These are phyloP conservation scores for Sonneratia caseolaris DNA, from an alignment of 345 rosid genomes.

Conservation along the genomic window DNA sequence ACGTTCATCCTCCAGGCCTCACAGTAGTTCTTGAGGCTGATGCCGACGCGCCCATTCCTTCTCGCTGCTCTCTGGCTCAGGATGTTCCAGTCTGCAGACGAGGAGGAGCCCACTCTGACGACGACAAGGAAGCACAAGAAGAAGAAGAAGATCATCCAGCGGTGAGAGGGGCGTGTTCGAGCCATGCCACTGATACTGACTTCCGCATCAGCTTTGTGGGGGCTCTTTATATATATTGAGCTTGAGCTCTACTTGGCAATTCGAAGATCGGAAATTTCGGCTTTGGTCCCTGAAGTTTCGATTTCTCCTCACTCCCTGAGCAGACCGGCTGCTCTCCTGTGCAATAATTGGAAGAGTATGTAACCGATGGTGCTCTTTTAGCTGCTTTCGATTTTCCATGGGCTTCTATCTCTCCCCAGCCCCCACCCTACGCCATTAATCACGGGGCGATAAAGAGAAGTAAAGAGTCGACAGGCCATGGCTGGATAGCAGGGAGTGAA, in stretches of 20 bases:
- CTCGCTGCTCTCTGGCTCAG: not conserved
- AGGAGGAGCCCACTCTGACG: not conserved
- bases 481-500: too few relatives aligned
- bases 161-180: not conserved
- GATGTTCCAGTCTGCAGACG: conserved; percentile 16
- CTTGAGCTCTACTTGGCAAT: not conserved
- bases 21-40: conserved; percentile 18
- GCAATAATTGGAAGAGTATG: too few relatives aligned
- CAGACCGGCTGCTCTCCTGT: too few relatives aligned
- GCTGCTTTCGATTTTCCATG: too few relatives aligned
- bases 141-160: not conserved
- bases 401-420: too few relatives aligned
- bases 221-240: not conserved
- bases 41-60: not conserved
- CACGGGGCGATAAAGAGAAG: too few relatives aligned
- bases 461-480: too few relatives aligned
- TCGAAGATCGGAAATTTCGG: too few relatives aligned
- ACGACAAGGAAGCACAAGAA: not conserved
- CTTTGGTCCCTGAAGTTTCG: too few relatives aligned
- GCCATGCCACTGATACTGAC: not conserved
- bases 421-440: too few relatives aligned
- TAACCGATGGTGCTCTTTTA: too few relatives aligned
- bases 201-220: not conserved
- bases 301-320: too few relatives aligned
- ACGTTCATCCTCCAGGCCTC: conserved; percentile 20